Evolutionary conservation across 352 stramenopile species (phyloP).

Genomic region (Halophytophthora polymorphica): DNA sequence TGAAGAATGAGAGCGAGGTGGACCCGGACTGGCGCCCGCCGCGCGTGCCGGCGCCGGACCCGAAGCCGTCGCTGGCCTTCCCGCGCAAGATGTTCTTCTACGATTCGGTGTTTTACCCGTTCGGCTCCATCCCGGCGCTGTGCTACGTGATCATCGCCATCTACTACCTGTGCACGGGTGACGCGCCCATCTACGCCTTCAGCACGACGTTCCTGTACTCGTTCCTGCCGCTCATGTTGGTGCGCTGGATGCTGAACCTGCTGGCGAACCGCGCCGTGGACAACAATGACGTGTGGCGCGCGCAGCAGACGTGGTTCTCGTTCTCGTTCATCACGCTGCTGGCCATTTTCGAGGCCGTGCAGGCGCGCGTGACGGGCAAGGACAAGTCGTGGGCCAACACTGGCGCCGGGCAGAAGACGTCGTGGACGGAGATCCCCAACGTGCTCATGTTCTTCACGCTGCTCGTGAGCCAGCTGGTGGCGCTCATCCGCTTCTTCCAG

Average conservation of each 20-base stretch:
- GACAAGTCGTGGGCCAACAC: slow-evolving; percentile 88
- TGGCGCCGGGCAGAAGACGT: slow-evolving; percentile 86
- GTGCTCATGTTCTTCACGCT: slow-evolving; percentile 88
- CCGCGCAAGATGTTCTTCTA: slow-evolving; percentile 90
- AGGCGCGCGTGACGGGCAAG: slow-evolving; percentile 78
- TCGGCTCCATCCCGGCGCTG: slow-evolving; percentile 82
- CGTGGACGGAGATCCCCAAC: slow-evolving; percentile 87
- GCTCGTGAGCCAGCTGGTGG: slow-evolving; percentile 66
- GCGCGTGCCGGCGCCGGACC: slow-evolving; percentile 76
- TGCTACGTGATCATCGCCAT: slow-evolving; percentile 84
- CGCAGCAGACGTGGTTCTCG: slow-evolving; percentile 89
- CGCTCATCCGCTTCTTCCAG: slow-evolving; percentile 83
- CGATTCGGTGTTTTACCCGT: slow-evolving; percentile 87
- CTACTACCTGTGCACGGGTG: slow-evolving; percentile 85
- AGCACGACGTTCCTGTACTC: slow-evolving; percentile 81
- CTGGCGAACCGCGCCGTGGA: slow-evolving; percentile 84
- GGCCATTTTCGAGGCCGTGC: slow-evolving; percentile 78
- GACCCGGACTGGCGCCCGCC: slow-evolving; percentile 85
- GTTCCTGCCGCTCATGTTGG: slow-evolving; percentile 83
- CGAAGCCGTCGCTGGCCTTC: slow-evolving; percentile 78
- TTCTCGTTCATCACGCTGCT: slow-evolving; percentile 89
- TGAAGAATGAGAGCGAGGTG: slow-evolving; percentile 89
- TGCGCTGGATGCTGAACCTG: slow-evolving; percentile 80
- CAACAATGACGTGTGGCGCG: slow-evolving; percentile 88
- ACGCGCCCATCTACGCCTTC: slow-evolving; percentile 83